These are phyloP conservation scores for Lactarius trivialis DNA, from an alignment of 768 basidiomycete genomes.

Conservation along the genomic window DNA sequence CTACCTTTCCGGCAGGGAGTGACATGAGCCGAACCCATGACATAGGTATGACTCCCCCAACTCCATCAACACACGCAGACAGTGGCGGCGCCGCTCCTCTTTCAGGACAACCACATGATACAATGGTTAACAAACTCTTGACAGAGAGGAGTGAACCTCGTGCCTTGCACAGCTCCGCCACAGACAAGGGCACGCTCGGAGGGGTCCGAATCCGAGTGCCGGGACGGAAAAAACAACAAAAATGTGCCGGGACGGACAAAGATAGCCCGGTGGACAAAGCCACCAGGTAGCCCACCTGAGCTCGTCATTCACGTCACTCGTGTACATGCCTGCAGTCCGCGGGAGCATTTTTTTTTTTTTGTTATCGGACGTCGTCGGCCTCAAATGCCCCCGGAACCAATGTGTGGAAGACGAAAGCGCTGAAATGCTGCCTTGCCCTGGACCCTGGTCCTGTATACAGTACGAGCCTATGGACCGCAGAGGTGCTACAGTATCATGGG, in stretches of 20 bases:
- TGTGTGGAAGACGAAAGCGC: not conserved
- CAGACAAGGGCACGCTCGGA: not conserved
- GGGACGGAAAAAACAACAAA: not conserved
- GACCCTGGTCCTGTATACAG: not conserved
- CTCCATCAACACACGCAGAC: not conserved
- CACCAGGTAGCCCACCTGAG: conserved; percentile 4
- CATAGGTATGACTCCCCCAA: not conserved
- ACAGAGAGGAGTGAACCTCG: not conserved
- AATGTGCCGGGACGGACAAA: not conserved
- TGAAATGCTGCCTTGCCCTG: not conserved
- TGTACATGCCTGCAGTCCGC: not conserved
- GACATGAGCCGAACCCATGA: not conserved
- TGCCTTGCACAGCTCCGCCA: not conserved
- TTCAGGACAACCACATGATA: not conserved
- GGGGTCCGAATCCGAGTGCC: not conserved
- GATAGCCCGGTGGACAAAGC: not conserved
- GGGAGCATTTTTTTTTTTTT: not conserved
- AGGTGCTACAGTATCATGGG: not conserved
- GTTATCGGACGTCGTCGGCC: not conserved
- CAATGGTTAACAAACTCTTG: not conserved
- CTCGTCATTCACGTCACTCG: not conserved
- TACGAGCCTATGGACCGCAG: not conserved
- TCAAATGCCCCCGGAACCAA: not conserved
- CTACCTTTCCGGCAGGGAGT: not conserved
- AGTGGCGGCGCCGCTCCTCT: not conserved